These are phyloP conservation scores for Dactylis glomerata DNA, from an alignment of 176 grass and related monocot genomes.

Conservation along the genomic window DNA sequence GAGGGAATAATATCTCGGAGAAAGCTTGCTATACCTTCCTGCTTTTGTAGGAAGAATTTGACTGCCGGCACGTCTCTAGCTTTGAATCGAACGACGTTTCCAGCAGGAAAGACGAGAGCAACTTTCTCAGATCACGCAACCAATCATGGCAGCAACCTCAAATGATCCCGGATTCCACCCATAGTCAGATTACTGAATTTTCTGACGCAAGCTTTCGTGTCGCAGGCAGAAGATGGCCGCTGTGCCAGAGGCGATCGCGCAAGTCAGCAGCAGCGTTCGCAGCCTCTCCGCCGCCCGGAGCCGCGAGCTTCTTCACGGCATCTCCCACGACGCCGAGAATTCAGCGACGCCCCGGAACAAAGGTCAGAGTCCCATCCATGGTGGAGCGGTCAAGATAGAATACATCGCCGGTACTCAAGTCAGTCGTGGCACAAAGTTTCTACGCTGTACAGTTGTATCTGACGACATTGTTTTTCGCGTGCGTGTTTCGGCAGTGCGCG, in stretches of 20 bases:
- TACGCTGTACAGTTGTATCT: neutral
- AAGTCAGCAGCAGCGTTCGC: neutral
- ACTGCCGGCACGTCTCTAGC: no score
- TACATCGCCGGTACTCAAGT: neutral
- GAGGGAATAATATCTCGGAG: slow-evolving; percentile 1
- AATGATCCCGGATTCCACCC: neutral
- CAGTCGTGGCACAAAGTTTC: neutral
- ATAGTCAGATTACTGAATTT: slow-evolving; percentile 15
- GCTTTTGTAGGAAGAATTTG: neutral
- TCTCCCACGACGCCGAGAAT: neutral
- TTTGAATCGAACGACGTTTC: slow-evolving; percentile 20
- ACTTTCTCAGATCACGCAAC: neutral
- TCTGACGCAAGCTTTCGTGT: no score
- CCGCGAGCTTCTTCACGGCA: slow-evolving; percentile 1
- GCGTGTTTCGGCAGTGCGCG: neutral
- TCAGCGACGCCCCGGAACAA: neutral
- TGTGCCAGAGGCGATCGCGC: neutral
- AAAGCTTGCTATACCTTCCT: neutral
- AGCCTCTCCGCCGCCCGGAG: neutral
- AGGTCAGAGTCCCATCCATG: slow-evolving; percentile 15
- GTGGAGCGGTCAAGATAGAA: neutral
- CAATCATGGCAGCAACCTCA: neutral
- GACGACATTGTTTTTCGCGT: neutral
- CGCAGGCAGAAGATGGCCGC: neutral
- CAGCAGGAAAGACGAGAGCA: neutral